Evolutionary conservation across 2,329 filamentous ascomycete species (phyloP).

Genomic region (Aspergillus sergii): DNA sequence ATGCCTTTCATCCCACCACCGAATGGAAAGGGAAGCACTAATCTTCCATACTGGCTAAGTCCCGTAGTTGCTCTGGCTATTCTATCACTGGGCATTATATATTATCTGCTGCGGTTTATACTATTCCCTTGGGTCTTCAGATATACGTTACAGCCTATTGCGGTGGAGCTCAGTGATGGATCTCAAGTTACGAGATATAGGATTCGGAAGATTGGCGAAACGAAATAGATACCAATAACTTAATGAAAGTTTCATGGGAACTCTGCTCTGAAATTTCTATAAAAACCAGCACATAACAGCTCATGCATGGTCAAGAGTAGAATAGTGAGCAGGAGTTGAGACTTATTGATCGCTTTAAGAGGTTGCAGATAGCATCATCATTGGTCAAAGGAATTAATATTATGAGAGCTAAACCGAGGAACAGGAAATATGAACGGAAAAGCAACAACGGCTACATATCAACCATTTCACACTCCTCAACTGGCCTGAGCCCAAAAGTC

Average conservation of each 20-base stretch:
- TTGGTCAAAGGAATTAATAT: neutral
- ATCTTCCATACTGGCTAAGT: constrained; percentile 22
- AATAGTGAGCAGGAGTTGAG: neutral
- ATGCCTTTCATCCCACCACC: constrained; percentile 25
- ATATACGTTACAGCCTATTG: constrained; percentile 14
- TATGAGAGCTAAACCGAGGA: neutral
- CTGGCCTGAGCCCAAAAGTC: constrained; percentile 23
- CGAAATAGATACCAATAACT: neutral
- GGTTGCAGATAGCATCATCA: neutral
- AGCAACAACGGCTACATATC: neutral
- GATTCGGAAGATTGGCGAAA: neutral
- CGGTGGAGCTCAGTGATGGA: constrained; percentile 19
- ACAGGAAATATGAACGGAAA: neutral
- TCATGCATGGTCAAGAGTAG: neutral
- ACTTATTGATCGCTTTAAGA: neutral
- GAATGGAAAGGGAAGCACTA: constrained; percentile 13
- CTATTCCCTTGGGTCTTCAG: constrained; percentile 18
- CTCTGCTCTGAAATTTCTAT: neutral
- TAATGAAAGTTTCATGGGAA: neutral
- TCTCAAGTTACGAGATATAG: constrained; percentile 15
- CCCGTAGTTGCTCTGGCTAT: constrained; percentile 22
- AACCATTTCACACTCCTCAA: constrained; percentile 21
- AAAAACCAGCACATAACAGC: neutral
- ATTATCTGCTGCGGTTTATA: constrained; percentile 17
- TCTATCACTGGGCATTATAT: constrained; percentile 18